These are phyloP conservation scores for Komagataella kurtzmanii DNA, from an alignment of 805 yeast species.

Conservation along the genomic window DNA sequence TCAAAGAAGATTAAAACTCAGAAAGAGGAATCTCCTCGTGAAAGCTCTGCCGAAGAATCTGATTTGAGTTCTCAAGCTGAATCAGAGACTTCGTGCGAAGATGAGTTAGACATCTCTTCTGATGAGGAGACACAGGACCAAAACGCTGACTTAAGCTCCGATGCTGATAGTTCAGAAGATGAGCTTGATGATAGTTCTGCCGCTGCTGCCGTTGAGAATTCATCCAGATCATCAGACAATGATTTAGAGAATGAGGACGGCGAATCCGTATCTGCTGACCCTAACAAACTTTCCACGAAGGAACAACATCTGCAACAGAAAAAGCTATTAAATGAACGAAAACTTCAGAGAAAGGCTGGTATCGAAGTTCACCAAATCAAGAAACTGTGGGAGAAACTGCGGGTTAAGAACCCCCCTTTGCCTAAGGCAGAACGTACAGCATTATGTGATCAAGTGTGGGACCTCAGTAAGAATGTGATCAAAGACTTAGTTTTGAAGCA, in stretches of 20 bases:
- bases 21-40: conserved; percentile 10
- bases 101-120: conserved; percentile 11
- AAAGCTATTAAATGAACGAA: conserved; percentile 66
- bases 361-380: conserved; percentile 74
- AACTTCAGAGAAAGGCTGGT: conserved; percentile 80
- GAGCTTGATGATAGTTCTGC: conserved; percentile 15
- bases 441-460: conserved; percentile 78
- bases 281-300: conserved; percentile 35
- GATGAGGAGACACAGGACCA: conserved; percentile 17
- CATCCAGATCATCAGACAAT: not conserved
- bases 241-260: conserved; percentile 13
- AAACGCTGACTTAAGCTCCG: conserved; percentile 14
- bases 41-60: conserved; percentile 13
- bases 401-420: conserved; percentile 74
- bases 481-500: conserved; percentile 86
- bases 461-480: conserved; percentile 58
- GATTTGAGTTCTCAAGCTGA: conserved; percentile 9
- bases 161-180: conserved; percentile 14
- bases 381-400: conserved; percentile 77
- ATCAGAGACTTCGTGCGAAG: conserved; percentile 10
- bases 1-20: conserved; percentile 15
- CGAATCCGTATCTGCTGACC: conserved; percentile 13
- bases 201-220: conserved; percentile 12
- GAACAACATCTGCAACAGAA: conserved; percentile 79
- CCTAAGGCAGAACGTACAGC: conserved; percentile 67